These are phyloP conservation scores for Durio zibethinus DNA, from an alignment of 345 rosid species.

Conservation along the genomic window DNA sequence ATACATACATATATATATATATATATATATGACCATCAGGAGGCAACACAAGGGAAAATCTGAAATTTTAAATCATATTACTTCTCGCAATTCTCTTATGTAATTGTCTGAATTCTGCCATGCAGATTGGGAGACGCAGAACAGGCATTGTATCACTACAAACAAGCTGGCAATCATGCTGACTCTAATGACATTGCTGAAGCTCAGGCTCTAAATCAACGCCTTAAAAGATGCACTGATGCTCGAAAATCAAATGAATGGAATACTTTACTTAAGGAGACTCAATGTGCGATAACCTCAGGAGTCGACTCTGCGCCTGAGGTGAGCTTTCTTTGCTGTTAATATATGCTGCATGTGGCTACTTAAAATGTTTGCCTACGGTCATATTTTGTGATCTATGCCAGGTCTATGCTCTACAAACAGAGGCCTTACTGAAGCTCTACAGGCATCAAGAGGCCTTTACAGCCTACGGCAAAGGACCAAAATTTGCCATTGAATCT, in stretches of 20 bases:
- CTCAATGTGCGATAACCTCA: constrained; percentile 38
- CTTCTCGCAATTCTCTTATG: not conserved
- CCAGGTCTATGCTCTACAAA: constrained; percentile 58
- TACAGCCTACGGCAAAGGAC: constrained; percentile 40
- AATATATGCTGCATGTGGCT: not conserved
- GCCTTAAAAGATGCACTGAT: constrained; percentile 35
- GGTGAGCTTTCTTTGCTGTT: constrained; percentile 33
- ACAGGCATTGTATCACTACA: constrained; percentile 54
- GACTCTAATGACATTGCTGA: constrained; percentile 39
- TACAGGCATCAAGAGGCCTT: constrained; percentile 60
- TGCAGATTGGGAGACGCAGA: constrained; percentile 68
- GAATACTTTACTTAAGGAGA: constrained; percentile 44
- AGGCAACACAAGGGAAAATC: not conserved
- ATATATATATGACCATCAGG: not conserved
- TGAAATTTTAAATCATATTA: not conserved
- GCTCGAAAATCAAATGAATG: constrained; percentile 50
- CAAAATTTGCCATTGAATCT: constrained; percentile 36
- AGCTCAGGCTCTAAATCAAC: constrained; percentile 41
- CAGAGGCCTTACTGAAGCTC: constrained; percentile 56
- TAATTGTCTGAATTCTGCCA: not conserved
- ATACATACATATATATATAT: no score
- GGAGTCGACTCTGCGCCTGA: constrained; percentile 65
- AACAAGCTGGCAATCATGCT: constrained; percentile 32
- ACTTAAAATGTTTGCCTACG: not conserved
- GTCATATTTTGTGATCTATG: not conserved